These are phyloP conservation scores for Cyclocybe aegerita DNA, from an alignment of 768 basidiomycete species.

Conservation along the genomic window DNA sequence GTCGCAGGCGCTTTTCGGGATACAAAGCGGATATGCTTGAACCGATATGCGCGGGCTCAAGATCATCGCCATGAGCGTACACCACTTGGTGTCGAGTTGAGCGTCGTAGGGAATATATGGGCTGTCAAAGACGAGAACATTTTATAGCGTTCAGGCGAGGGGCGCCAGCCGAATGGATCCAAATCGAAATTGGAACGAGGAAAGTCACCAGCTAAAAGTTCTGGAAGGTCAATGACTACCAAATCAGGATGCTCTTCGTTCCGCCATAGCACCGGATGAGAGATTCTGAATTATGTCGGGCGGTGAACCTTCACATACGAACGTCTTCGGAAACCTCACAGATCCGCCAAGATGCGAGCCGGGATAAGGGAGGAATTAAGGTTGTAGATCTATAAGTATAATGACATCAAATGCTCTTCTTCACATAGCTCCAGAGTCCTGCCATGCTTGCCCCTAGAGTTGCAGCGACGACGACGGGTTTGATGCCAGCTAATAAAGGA, in stretches of 20 bases:
- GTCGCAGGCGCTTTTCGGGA: background rate
- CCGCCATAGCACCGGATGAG: conserved; percentile 40
- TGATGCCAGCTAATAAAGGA: conserved; percentile 78
- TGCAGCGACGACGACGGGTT: conserved; percentile 86
- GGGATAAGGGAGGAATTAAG: conserved; percentile 46
- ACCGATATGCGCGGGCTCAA: background rate
- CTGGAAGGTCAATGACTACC: conserved; percentile 44
- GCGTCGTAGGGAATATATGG: conserved; percentile 15
- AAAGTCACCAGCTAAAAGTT: conserved; percentile 39
- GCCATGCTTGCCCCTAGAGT: conserved; percentile 87
- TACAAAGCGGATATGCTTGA: background rate
- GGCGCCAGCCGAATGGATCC: conserved; percentile 16
- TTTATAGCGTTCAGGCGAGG: conserved; percentile 42
- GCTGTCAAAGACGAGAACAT: conserved; percentile 27
- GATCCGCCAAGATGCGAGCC: conserved; percentile 42
- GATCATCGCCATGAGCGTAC: conserved; percentile 3
- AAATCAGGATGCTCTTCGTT: conserved; percentile 41
- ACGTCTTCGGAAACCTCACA: conserved; percentile 37
- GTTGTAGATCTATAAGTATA: conserved; percentile 50
- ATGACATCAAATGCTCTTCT: conserved; percentile 75
- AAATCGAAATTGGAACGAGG: conserved; percentile 28
- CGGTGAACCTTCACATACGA: conserved; percentile 23
- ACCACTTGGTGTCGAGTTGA: conserved; percentile 2
- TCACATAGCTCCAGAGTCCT: conserved; percentile 93
- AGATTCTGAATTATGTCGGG: conserved; percentile 26